Base-by-base conservation (phyloP, 176 grass and related monocot genomes). In the Cenchrus purpureus region DNA sequence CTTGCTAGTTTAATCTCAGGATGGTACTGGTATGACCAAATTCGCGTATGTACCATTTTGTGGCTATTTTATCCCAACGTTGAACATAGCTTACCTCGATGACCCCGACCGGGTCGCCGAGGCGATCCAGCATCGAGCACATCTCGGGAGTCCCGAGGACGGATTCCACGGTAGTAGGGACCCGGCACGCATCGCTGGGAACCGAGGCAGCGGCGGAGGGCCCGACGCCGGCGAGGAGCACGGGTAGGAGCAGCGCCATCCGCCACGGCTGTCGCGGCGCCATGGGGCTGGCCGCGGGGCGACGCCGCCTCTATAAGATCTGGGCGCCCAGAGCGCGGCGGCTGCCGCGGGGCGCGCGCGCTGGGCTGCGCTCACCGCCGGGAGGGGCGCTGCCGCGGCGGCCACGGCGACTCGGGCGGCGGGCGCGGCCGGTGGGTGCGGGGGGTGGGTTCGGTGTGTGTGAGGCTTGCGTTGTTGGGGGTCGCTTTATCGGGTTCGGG, bases 21-120 rank as follows among this genome's bases (percentile, higher is more conserved):
- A 59, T 40, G 51, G 12, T 34, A 25, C 10, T 37, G 1, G 51
- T 19, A 81, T 1, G 22, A 74, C 66, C 3, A 45, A 58, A 81
- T 50, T 67, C 13, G 69, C 20, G 55, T 73, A 31, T 57, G 67
- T 1, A 58, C 5, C 13, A 56, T 15, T 3, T 15, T 73, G 5
- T 3, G 51, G 71, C 10, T 67, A 77, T 77, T 31, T 81, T 75
- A 80, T 59, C 14, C 43, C 19, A 71, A 2, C 17, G 50, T 58
- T 51, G 22, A 55, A 62, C 49, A 31, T 31, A 86, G 63, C 83
- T 87, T 60, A 95, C 93, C 93, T 95, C 90, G 37, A 90, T 74
- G 70, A 95, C 79, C 49, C 87, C 90, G 84, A 94, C 77, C 82
- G 69, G 74, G 64, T 90, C 88, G 56, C 89, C 54, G 22, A 72